Conservation (phyloP, 805 yeast species). For the Barnettozyma pratensis region DNA sequence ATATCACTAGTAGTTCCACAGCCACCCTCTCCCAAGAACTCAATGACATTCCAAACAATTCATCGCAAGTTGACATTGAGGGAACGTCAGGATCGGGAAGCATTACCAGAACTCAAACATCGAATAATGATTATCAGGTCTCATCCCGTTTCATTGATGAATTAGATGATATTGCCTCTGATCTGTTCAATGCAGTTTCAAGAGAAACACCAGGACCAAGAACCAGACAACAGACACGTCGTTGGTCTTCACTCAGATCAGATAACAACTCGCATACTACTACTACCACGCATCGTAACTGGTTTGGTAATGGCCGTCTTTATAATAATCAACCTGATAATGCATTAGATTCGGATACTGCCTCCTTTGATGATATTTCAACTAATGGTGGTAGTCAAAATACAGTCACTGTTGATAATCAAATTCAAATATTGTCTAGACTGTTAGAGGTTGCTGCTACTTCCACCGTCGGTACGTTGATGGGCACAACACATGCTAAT, state of each 20-base stretch:
- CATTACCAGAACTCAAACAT: not conserved
- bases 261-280: not conserved
- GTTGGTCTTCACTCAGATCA: not conserved
- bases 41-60: not conserved
- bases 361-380: not conserved
- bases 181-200: conserved; percentile 12
- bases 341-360: not conserved
- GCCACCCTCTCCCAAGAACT: not conserved
- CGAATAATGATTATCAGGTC: not conserved
- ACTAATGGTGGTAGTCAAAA: not conserved
- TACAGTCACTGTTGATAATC: conserved; percentile 22
- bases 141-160: conserved; percentile 17
- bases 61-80: conserved; percentile 2
- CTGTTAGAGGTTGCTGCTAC: conserved; percentile 40
- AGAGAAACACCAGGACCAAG: conserved; percentile 1
- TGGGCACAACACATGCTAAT: conserved; percentile 25
- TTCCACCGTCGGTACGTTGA: conserved; percentile 36
- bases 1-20: not conserved
- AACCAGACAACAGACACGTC: not conserved
- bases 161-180: conserved; percentile 20
- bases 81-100: conserved; percentile 6
- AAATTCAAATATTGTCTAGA: conserved; percentile 38
- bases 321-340: not conserved
- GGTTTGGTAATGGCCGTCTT: not conserved
- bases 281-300: not conserved